phyloP scores from a whole-genome alignment of 495 filamentous ascomycete species.

The Penicillium desertorum region DNA sequence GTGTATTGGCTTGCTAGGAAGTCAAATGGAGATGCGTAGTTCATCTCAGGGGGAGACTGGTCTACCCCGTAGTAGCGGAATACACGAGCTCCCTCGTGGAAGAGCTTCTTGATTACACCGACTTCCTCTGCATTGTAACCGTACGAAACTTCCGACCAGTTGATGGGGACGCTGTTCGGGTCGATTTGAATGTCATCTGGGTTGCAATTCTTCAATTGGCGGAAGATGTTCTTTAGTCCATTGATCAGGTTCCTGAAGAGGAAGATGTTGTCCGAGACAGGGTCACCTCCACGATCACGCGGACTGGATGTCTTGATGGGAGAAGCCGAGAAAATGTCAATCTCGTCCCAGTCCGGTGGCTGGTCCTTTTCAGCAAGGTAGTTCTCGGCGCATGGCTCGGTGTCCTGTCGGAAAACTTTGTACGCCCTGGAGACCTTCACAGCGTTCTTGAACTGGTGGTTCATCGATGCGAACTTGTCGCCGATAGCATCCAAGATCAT shows the following conservation, averaged over 20 bases:
- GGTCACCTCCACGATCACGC: constrained; percentile 84
- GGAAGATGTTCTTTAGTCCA: constrained; percentile 94
- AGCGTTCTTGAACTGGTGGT: constrained; percentile 89
- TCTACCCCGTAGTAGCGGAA: constrained; percentile 95
- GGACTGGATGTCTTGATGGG: constrained; percentile 95
- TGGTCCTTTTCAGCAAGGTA: constrained; percentile 78
- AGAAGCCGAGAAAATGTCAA: constrained; percentile 93
- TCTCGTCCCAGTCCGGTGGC: constrained; percentile 92
- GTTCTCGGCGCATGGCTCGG: constrained; percentile 61
- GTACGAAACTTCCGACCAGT: constrained; percentile 94
- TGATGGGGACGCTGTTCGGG: constrained; percentile 70
- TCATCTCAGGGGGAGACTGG: constrained; percentile 70
- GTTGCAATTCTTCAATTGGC: constrained; percentile 90
- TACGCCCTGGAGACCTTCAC: constrained; percentile 84
- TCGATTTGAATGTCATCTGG: constrained; percentile 66
- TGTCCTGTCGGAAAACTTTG: constrained; percentile 61
- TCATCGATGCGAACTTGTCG: constrained; percentile 98
- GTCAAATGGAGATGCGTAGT: constrained; percentile 76
- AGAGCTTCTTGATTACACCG: constrained; percentile 91
- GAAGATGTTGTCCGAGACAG: constrained; percentile 97
- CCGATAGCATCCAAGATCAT: constrained; percentile 97
- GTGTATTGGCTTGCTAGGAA: constrained; percentile 92
- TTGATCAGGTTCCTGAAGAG: constrained; percentile 98
- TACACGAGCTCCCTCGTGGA: constrained; percentile 91
- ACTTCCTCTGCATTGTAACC: constrained; percentile 98